Percentiles rank a stretch among this genome's conserved stretches.
These are phyloP conservation scores for Castanopsis chinensis DNA, from an alignment of 306 rosid genomes.

Conservation along the genomic window DNA sequence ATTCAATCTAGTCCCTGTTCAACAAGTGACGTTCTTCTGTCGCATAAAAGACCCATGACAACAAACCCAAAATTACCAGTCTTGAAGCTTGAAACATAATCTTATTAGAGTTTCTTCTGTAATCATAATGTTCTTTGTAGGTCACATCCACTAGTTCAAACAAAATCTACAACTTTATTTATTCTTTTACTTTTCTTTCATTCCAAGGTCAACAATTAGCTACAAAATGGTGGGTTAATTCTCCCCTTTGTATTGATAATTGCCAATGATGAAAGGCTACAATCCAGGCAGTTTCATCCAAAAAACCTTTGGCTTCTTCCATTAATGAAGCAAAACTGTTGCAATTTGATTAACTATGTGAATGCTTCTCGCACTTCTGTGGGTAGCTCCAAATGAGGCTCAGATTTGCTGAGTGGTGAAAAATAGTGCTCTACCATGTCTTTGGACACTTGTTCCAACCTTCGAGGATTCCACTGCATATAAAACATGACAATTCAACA, in stretches of 20 bases:
- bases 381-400: conserved; percentile 75
- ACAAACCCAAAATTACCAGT: not conserved
- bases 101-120: not conserved
- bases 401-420: conserved; percentile 51
- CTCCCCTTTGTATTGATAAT: not conserved
- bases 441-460: conserved; percentile 61
- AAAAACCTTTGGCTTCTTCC: conserved; percentile 3
- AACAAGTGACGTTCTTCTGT: too few species aligned
- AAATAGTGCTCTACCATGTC: conserved; percentile 87
- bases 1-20: too few species aligned
- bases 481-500: not conserved
- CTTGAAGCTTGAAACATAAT: not conserved
- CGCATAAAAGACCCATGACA: too few species aligned
- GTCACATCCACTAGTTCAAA: not conserved
- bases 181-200: not conserved
- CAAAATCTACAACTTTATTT: not conserved
- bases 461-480: conserved; percentile 95
- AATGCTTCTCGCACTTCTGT: conserved; percentile 24
- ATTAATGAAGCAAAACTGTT: not conserved
- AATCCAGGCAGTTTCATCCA: not conserved
- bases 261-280: not conserved
- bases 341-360: too few species aligned
- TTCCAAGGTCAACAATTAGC: not conserved
- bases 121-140: not conserved
- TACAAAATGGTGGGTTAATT: not conserved